Conservation (phyloP, 2,329 filamentous ascomycete genomes). For the Colletotrichum tamarilloi region DNA sequence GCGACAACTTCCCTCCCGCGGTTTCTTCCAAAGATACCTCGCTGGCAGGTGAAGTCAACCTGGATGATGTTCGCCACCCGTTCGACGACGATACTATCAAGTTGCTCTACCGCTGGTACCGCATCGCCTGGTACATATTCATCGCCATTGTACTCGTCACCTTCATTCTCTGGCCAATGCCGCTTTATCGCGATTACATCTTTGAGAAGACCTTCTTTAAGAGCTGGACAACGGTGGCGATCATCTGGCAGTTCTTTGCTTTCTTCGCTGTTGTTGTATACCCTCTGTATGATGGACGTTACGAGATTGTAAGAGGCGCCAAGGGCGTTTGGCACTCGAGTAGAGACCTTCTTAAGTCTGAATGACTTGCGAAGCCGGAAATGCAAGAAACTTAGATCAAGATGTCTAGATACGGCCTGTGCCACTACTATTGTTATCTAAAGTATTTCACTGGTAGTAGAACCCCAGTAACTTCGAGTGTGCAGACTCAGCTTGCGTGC, state of each 20-base stretch:
- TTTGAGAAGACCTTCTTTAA: conserved; percentile 60
- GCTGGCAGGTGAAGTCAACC: background rate
- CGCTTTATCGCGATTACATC: conserved; percentile 65
- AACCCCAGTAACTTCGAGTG: no score
- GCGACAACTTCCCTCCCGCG: background rate
- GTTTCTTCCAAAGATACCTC: background rate
- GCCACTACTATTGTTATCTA: no score
- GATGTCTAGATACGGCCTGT: background rate
- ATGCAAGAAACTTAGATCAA: no score
- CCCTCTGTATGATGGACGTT: conserved; percentile 8
- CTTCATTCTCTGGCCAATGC: conserved; percentile 49
- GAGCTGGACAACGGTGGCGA: conserved; percentile 61
- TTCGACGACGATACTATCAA: background rate
- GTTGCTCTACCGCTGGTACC: background rate
- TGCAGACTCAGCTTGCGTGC: no score
- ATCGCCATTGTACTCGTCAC: background rate
- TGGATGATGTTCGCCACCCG: background rate
- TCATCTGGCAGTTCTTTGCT: conserved; percentile 54
- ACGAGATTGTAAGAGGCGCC: conserved; percentile 5
- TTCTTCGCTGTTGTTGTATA: conserved; percentile 5
- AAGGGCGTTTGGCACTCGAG: conserved; percentile 1
- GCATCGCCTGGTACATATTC: background rate
- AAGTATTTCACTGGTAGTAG: no score
- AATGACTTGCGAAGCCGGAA: background rate
- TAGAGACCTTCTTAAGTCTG: background rate